Evolutionary conservation across 1,284 basidiomycete genomes (phyloP), one percentile per base, ranked within the genome.

Genomic region (Porodaedalea pini): DNA sequence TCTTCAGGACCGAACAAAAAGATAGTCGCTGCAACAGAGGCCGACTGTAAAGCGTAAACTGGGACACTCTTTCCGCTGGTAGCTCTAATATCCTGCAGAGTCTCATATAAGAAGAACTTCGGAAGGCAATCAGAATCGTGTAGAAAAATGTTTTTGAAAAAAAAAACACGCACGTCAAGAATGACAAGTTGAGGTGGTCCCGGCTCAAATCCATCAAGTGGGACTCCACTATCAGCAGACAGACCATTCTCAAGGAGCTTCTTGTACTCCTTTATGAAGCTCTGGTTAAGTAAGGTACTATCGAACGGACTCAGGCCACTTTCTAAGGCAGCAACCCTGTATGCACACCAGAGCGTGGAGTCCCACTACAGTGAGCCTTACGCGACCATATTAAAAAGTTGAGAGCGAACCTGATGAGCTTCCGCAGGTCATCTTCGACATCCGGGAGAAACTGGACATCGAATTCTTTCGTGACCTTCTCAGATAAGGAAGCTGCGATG

Each of bases 251-350:
- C n/a, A 3, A 57, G n/a, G 6, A 57, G 21, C 23, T 19, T 45
- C 23, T 52, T 27, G 31, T 57, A 57, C 11, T 17, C 37, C 15
- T 44, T 36, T 1, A 51, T n/a, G 43, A 57, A 52, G n/a, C 29
- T 37, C 10, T 7, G 17, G 15, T 51, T 15, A 11, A 43, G 27
- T 19, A 27, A 4, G 13, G 17, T 36, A 13, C 15, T 19, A n/a
- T 44, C 39, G 19, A 51, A 52, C 4, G 41, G 56, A 11, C 21
- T 29, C 8, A 39, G n/a, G 7, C 25, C 27, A 25, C 10, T 27
- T 44, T 57, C 50, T 19, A 57, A 4, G 4, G 27, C 56, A 2
- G 52, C 56, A 34, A 57, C 49, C 29, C 56, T 57, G 11, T 21
- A 48, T 19, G 6, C 17, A 23, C 23, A 31, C 10, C 17, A 36